Evolutionary conservation across 164 flowering plant species (phyloP).

Genomic region (Tinospora cordifolia): DNA sequence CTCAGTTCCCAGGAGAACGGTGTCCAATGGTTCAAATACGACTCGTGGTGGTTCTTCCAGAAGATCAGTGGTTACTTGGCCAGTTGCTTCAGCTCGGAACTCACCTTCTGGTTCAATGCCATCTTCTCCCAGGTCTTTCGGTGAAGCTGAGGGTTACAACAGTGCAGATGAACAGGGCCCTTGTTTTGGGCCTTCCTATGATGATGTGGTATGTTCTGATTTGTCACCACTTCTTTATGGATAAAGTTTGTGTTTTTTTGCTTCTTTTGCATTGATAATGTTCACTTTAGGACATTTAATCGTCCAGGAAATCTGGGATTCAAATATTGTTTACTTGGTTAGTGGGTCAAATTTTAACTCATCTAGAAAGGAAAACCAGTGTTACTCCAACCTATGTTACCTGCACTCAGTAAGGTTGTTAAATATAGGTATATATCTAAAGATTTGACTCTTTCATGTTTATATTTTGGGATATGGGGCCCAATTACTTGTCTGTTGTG

Average conservation of each 20-base stretch:
- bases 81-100: slow-evolving; percentile 53
- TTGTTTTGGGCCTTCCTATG: slow-evolving; percentile 59
- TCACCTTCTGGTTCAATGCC: slow-evolving; percentile 77
- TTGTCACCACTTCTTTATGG: background rate
- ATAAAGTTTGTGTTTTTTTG: background rate
- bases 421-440: too few species aligned
- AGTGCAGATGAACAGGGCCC: slow-evolving; percentile 96
- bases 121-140: slow-evolving; percentile 83
- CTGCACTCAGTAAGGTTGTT: too few species aligned
- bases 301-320: too few species aligned
- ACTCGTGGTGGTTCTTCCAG: slow-evolving; percentile 57
- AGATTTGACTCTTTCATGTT: too few species aligned
- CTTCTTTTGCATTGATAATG: too few species aligned
- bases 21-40: slow-evolving; percentile 36
- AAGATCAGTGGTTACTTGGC: slow-evolving; percentile 53
- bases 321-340: too few species aligned
- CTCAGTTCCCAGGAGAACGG: slow-evolving; percentile 40
- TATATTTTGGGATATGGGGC: too few species aligned
- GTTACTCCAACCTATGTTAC: too few species aligned
- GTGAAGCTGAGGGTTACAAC: slow-evolving; percentile 92
- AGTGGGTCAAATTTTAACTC: too few species aligned
- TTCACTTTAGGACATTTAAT: too few species aligned
- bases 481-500: too few species aligned
- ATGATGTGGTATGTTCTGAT: slow-evolving; percentile 56
- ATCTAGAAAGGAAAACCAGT: too few species aligned